A percentile compares a stretch with the other conserved stretches of the same genome.
Evolutionary conservation across 257 asterid species (phyloP).

Genomic region (Solanum neorickii): DNA sequence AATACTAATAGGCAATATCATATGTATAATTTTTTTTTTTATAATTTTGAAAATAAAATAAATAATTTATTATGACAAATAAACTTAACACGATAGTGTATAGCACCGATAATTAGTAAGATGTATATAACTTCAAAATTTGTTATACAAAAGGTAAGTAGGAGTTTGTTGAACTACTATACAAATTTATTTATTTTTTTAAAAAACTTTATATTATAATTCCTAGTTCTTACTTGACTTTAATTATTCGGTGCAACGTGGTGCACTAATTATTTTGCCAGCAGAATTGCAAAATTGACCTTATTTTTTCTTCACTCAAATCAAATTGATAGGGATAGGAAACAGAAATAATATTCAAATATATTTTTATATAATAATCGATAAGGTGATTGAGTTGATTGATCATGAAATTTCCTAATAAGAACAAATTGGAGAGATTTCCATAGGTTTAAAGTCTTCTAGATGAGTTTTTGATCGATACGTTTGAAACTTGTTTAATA

Average conservation of each 20-base stretch:
- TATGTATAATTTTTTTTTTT: not conserved
- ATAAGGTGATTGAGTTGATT: not conserved
- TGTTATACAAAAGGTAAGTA: not conserved
- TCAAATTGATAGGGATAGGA: not conserved
- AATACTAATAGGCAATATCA: not conserved
- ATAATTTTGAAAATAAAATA: not conserved
- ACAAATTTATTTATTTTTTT: not conserved
- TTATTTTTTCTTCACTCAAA: not conserved
- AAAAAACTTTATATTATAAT: not conserved
- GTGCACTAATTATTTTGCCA: not conserved
- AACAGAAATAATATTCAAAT: not conserved
- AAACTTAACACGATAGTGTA: not conserved
- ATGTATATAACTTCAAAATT: not conserved
- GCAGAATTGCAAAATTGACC: not conserved
- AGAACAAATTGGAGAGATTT: rapidly evolving
- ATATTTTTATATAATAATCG: not conserved
- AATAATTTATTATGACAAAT: not conserved
- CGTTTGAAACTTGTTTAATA: not conserved
- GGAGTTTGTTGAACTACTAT: not conserved
- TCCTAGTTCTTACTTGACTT: not conserved
- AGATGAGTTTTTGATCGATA: not conserved
- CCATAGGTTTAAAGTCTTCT: not conserved
- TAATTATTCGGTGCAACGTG: not conserved
- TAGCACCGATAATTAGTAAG: not conserved
- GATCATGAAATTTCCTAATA: not conserved